These are phyloP conservation scores for Drechslerella dactyloides DNA, from an alignment of 2,329 filamentous ascomycete species.

Conservation along the genomic window DNA sequence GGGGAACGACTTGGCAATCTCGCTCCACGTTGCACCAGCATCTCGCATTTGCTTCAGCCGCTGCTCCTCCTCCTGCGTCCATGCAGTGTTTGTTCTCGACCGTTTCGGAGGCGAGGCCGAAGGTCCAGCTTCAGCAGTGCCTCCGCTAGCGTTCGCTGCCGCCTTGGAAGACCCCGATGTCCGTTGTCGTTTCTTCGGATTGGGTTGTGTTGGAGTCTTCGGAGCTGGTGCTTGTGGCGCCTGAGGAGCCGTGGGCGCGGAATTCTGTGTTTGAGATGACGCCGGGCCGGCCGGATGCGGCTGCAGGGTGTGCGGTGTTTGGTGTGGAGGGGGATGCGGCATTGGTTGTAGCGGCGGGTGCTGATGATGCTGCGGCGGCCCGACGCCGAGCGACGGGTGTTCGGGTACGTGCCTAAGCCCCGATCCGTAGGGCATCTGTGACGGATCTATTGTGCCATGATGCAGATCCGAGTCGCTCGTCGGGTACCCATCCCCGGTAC, in stretches of 20 bases:
- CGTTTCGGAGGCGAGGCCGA: conserved; percentile 70
- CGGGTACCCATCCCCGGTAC: conserved; percentile 34
- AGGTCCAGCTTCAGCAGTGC: conserved; percentile 42
- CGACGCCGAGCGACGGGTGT: conserved; percentile 42
- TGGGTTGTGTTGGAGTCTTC: conserved; percentile 43
- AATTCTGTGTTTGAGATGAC: conserved; percentile 35
- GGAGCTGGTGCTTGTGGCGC: conserved; percentile 46
- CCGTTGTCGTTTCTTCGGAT: conserved; percentile 49
- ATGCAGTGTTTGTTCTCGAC: conserved; percentile 96
- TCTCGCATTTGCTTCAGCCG: conserved; percentile 93
- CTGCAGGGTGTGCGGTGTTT: conserved; percentile 40
- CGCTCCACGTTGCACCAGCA: conserved; percentile 90
- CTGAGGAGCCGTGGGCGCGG: conserved; percentile 41
- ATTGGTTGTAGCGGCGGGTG: conserved; percentile 50
- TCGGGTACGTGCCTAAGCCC: conserved; percentile 48
- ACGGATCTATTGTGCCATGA: conserved; percentile 49
- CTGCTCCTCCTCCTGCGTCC: conserved; percentile 93
- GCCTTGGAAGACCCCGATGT: conserved; percentile 36
- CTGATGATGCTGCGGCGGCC: conserved; percentile 49
- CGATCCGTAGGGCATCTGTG: conserved; percentile 42
- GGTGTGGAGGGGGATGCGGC: conserved; percentile 42
- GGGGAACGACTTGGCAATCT: conserved; percentile 98
- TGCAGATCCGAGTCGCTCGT: conserved; percentile 42
- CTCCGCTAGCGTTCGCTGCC: conserved; percentile 31
- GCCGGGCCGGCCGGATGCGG: conserved; percentile 28